phyloP scores from a whole-genome alignment of 805 yeast genomes.

The Ogataea parapolymorpha region DNA sequence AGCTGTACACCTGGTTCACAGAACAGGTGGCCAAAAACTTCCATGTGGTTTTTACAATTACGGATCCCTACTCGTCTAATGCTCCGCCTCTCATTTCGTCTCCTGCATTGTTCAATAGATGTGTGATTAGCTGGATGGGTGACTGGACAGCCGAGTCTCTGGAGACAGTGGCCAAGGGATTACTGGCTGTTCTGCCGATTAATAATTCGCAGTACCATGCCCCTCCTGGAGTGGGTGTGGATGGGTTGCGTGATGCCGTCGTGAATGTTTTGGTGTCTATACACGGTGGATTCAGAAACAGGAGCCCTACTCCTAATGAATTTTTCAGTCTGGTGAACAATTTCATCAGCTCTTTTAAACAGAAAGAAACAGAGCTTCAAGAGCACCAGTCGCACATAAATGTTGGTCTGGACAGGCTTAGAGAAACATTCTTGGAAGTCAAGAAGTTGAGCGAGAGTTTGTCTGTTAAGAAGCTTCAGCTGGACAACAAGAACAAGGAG shows the following conservation, averaged over 20 bases:
- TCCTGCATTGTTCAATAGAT: slow-evolving; percentile 86
- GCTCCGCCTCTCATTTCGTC: slow-evolving; percentile 59
- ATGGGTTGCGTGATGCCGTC: slow-evolving; percentile 35
- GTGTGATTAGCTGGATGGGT: slow-evolving; percentile 88
- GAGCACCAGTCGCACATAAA: slow-evolving; percentile 68
- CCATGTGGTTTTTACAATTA: slow-evolving; percentile 79
- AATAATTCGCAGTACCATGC: slow-evolving; percentile 42
- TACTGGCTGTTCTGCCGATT: slow-evolving; percentile 41
- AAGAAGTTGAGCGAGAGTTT: slow-evolving; percentile 53
- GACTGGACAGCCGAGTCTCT: slow-evolving; percentile 62
- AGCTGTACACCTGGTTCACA: slow-evolving; percentile 72
- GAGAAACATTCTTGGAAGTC: slow-evolving; percentile 75
- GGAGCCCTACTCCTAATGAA: slow-evolving; percentile 46
- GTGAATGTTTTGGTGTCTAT: slow-evolving; percentile 44
- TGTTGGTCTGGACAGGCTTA: slow-evolving; percentile 68
- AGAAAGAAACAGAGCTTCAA: slow-evolving; percentile 49
- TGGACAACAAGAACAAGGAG: slow-evolving; percentile 57
- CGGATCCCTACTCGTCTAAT: slow-evolving; percentile 41
- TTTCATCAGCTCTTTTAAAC: slow-evolving; percentile 41
- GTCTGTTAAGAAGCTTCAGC: slow-evolving; percentile 46
- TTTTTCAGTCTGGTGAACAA: slow-evolving; percentile 48
- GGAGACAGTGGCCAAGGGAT: slow-evolving; percentile 43
- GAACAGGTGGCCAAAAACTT: slow-evolving; percentile 63
- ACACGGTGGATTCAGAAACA: slow-evolving; percentile 33
- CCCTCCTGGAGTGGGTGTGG: slow-evolving; percentile 30